Percentiles rank a stretch among this genome's conserved stretches.
Evolutionary conservation across 2,329 filamentous ascomycete species (phyloP).

Genomic region (Atkinsonella texensis): DNA sequence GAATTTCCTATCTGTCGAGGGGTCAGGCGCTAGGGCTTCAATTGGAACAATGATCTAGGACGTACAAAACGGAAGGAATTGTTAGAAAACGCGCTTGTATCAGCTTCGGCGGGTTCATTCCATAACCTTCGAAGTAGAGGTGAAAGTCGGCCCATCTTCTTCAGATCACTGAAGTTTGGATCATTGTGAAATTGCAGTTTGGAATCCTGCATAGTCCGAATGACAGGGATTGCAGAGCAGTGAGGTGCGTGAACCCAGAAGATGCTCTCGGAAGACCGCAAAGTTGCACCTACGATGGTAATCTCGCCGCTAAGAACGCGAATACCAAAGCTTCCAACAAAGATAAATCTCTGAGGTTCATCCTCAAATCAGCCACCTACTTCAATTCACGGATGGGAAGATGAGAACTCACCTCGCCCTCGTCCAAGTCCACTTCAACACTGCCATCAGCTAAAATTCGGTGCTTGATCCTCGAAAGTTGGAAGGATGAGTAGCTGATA

Average conservation of each 20-base stretch:
- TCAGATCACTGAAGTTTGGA: slow-evolving; percentile 34
- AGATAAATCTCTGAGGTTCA: slow-evolving; percentile 39
- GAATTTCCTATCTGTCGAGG: slow-evolving; percentile 37
- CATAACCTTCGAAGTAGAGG: slow-evolving; percentile 57
- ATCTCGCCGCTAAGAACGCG: slow-evolving; percentile 48
- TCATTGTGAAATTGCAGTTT: slow-evolving; percentile 45
- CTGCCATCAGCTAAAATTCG: slow-evolving; percentile 26
- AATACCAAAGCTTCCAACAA: slow-evolving; percentile 59
- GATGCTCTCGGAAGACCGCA: slow-evolving; percentile 34
- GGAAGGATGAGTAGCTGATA: slow-evolving; percentile 34
- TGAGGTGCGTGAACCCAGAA: slow-evolving; percentile 54
- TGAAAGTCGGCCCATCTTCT: slow-evolving; percentile 45
- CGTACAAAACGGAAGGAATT: slow-evolving; percentile 40
- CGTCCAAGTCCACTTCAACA: slow-evolving; percentile 29
- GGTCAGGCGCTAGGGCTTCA: slow-evolving; percentile 12
- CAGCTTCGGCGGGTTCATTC: slow-evolving; percentile 31
- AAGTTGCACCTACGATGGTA: slow-evolving; percentile 51
- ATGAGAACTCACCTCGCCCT: slow-evolving; percentile 34
- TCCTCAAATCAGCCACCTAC: slow-evolving; percentile 9
- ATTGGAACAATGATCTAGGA: neutral
- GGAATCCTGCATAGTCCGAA: slow-evolving; percentile 40
- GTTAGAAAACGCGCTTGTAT: slow-evolving; percentile 9
- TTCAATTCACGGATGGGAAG: neutral
- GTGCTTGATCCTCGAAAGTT: slow-evolving; percentile 31
- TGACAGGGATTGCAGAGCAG: slow-evolving; percentile 57